Evolutionary conservation across 2,329 filamentous ascomycete genomes (phyloP), one percentile per base, ranked within the genome.

Genomic region (Huntiella decipiens): DNA sequence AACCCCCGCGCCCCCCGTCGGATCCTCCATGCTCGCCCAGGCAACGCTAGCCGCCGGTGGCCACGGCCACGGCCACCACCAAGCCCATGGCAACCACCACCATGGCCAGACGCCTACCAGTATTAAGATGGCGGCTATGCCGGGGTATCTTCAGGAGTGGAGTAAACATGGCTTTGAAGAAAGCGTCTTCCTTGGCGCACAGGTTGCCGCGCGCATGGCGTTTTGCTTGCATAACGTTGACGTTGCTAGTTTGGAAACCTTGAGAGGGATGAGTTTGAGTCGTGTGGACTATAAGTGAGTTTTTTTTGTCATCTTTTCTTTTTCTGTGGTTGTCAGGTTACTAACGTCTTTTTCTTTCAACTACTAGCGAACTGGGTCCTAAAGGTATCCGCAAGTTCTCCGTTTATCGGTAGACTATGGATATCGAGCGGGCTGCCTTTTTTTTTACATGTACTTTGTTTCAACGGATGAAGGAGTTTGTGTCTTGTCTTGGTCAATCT

Each of bases 61-160:
- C 47, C 61, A 63, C 44, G 64, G 70, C 47, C 61, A 63, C 53
- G 60, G 61, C 57, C 1, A 61, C 60, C 12, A 54, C 52, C 3
- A 55, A 59, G 38, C 56, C 59, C 16, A 17, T 38, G 33, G 32
- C 16, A 66, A 70, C 53, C 71, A 74, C 57, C 73, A 70, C 57
- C 73, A 75, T 58, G 69, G 70, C 54, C 73, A 77, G 64, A 91
- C 85, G 5, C 87, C 87, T 0, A 93, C 81, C 17, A 79, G 74
- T 43, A 87, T 94, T 65, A 88, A 84, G 66, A 67, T 76, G 22
- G 75, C 83, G 22, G 73, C 76, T 53, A 68, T 83, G 53, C 86
- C 87, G 1, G 81, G 83, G 45, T 94, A 95, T 60, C 80, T 94
- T 53, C 74, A 80, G 8, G 87, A 94, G 60, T 95, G 86, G 85